Evolutionary conservation across 2,329 filamentous ascomycete genomes (phyloP).

Genomic region (Cercospora sp.): DNA sequence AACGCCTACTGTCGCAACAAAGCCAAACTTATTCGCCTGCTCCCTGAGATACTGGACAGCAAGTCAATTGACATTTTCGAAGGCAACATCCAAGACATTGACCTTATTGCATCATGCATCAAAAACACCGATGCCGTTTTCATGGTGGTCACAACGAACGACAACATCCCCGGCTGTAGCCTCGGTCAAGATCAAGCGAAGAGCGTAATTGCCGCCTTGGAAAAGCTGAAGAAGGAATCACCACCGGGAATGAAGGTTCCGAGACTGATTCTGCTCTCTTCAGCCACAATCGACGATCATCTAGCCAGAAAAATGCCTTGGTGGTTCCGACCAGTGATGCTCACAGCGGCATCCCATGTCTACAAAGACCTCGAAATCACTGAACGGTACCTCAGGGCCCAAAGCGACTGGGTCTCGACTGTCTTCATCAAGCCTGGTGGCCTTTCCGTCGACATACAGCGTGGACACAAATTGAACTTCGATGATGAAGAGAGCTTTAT

Average conservation of each 20-base stretch:
- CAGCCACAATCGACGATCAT: not conserved
- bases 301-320: not conserved
- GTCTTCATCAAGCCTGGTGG: not conserved
- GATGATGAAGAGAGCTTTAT: not conserved
- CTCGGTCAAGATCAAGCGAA: not conserved
- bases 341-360: not conserved
- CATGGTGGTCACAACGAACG: not conserved
- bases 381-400: not conserved
- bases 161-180: not conserved
- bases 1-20: not conserved
- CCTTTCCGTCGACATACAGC: not conserved
- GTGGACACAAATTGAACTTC: not conserved
- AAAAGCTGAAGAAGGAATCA: not conserved
- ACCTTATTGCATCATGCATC: not conserved
- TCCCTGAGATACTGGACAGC: not conserved
- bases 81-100: not conserved
- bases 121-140: not conserved
- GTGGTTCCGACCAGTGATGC: not conserved
- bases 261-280: not conserved
- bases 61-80: not conserved
- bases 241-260: not conserved
- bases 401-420: not conserved
- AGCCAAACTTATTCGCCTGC: not conserved
- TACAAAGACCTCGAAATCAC: not conserved
- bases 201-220: not conserved